Base-by-base conservation (phyloP, 2,329 filamentous ascomycete species). In the Spiromastix sp. region DNA sequence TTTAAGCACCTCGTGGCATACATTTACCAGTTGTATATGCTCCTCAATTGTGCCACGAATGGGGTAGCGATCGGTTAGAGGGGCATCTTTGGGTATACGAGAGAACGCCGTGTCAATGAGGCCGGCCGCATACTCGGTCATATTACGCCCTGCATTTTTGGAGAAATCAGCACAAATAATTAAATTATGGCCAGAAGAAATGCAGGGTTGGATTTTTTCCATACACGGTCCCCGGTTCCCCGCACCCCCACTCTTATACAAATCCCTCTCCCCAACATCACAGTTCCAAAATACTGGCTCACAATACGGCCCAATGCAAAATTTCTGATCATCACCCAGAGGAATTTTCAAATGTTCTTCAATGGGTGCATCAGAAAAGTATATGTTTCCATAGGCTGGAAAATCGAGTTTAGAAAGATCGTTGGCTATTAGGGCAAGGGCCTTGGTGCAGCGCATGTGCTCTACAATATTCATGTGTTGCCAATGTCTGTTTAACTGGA, bases 371-470 rank as follows among this genome's bases (percentile, higher is more conserved):
- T 52, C 43, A 13, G 48, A 30, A 34, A 56, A 56, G 34, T 57
- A 58, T 20, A 62, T 42, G 41, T 55, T 63, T 1, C 60, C 57
- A 45, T 57, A 63, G 0, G 54, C 58, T 16, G 57, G 57, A 37
- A 63, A 62, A 22, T 56, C 36, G 38, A 57, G 21, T 13, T 48
- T 35, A 13, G 49, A 47, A 32, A 60, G 42, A 24, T 60, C 45
- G 41, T 46, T 44, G 2, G 59, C 44, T 22, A 40, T 46, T 11
- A 50, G 40, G 28, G 38, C 52, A 15, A 60, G 46, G 5, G 34
- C 34, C 29, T 57, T 46, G 4, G 55, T 53, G 29, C 54, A 61
- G 3, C 42, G 41, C 42, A 60, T 57, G 42, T 57, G 51, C 34
- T 60, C 47, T 25, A 43, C 34, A 3, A 45, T 24, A 37, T 48